Percentiles rank a stretch among this genome's conserved stretches.
phyloP scores from a whole-genome alignment of 345 rosid species.

The Crucihimalaya himalaica region DNA sequence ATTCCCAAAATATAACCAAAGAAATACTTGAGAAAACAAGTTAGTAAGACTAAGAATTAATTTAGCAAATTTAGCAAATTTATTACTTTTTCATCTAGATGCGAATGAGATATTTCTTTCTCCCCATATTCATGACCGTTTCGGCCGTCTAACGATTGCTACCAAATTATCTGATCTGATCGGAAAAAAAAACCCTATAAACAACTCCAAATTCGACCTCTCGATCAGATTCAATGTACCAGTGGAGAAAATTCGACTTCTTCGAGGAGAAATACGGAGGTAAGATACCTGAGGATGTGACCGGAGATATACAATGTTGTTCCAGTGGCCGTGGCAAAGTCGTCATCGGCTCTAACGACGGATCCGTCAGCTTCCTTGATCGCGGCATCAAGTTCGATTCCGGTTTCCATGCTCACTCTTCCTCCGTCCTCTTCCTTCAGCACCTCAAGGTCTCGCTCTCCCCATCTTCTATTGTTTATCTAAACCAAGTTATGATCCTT shows the following conservation, averaged over 20 bases:
- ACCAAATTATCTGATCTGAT: slow-evolving; percentile 6
- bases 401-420: slow-evolving; percentile 82
- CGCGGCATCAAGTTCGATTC: slow-evolving; percentile 93
- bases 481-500: neutral
- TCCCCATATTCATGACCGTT: neutral
- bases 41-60: too few relatives aligned
- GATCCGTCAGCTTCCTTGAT: slow-evolving; percentile 81
- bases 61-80: too few relatives aligned
- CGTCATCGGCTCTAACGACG: slow-evolving; percentile 86
- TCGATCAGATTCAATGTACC: slow-evolving; percentile 56
- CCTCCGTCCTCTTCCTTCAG: slow-evolving; percentile 83
- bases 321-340: slow-evolving; percentile 97
- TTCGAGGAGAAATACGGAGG: slow-evolving; percentile 96
- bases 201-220: neutral
- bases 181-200: slow-evolving; percentile 5
- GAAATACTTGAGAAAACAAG: too few relatives aligned
- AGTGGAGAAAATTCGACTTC: slow-evolving; percentile 97
- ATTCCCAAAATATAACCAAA: too few relatives aligned
- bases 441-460: slow-evolving; percentile 76
- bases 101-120: too few relatives aligned
- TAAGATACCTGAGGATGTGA: slow-evolving; percentile 84
- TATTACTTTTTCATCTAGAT: too few relatives aligned
- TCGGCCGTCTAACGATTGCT: neutral
- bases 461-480: neutral
- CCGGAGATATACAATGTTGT: slow-evolving; percentile 73